Evolutionary conservation across 331 rosid genomes (phyloP), one percentile per base, ranked within the genome.

Genomic region (Acacia concinna): DNA sequence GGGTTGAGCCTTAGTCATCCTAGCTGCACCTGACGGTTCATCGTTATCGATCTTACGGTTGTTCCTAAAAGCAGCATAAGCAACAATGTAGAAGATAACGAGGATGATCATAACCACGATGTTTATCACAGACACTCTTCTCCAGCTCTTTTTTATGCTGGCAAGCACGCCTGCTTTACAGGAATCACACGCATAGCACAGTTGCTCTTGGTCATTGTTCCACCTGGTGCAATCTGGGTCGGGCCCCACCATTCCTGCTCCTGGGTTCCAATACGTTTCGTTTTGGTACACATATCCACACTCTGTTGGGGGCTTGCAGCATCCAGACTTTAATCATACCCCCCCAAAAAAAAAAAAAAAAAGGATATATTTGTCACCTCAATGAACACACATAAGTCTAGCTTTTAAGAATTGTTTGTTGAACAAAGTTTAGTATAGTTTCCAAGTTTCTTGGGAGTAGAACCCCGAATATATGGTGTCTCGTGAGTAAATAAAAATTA

Each of bases 271-370:
- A n/a, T 11, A 0, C 2, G 99, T 96, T 83, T 91, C 98, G n/a
- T 89, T 96, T 67, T 64, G 62, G 63, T 90, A 96, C 4, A 54
- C 0, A 37, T 46, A 88, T 6, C 91, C 94, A 79, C 97, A 96
- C n/a, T 79, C 92, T 32, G 97, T 81, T 3, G 96, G 98, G 25
- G 99, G 98, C 85, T 96, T 96, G 91, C 97, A 96, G 86, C 99
- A 96, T 54, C 99, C 98, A 77, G 99, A 93, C 99, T 96, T 38
- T 32, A 76, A 25, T 76, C 34, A 75, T 25, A 0, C 31, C n/a
- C n/a, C n/a, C n/a, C n/a, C 30, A 13, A 2, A 64, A 8, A 68
- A 38, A 28, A 14, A 49, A 5, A 52, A 20, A 0, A 18, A 2
- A 3, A 54, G 34, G 17, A 47, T 0, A 40, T 0, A 59, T 46